Base-by-base conservation (phyloP, 2,329 filamentous ascomycete species). In the Colletotrichum cuscutae region DNA sequence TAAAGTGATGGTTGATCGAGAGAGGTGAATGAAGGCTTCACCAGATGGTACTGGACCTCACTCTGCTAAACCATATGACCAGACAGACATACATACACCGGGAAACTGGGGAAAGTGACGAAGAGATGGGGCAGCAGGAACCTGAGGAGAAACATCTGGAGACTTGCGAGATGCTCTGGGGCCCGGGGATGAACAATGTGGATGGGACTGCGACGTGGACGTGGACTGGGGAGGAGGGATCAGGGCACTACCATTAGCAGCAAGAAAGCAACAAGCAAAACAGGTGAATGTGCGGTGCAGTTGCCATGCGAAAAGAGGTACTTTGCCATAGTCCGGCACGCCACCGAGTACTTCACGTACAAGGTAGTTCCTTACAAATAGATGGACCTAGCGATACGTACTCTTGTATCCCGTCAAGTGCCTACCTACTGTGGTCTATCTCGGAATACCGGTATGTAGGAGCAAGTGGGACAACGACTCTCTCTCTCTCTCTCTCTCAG, bases 261-360 rank as follows among this genome's bases (percentile, higher is more conserved):
- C n/a, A 62, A 9, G n/a, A 22, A 49, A 49, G 42, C 42, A 49
- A 22, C 37, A 19, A 42, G 37, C 37, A 42, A 19, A 26, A 42
- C 42, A 65, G 37, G 65, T 56, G 57, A 61, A 24, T 53, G 28
- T 60, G 61, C 53, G 26, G 37, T 57, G 63, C 58, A 30, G 63
- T 46, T 28, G 70, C 42, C 58, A 69, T 72, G 54, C 49, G 61
- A 58, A 60, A 72, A 56, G 53, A 54, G 42, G 65, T 72, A 64
- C 65, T 65, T 65, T 70, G 70, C 70, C 60, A 72, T 70, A 46
- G 46, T 54, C 65, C 32, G 42, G 60, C 26, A 46, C 70, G 66
- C 65, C 65, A 65, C 54, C 46, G 22, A 46, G n/a, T 70, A 64
- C 70, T 70, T 70, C 52, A 35, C 22, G 53, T 68, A 64, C 70